Evolutionary conservation across 208 protist species (phyloP), one percentile per base, ranked within the genome.

Genomic region (Crithidia thermophila): DNA sequence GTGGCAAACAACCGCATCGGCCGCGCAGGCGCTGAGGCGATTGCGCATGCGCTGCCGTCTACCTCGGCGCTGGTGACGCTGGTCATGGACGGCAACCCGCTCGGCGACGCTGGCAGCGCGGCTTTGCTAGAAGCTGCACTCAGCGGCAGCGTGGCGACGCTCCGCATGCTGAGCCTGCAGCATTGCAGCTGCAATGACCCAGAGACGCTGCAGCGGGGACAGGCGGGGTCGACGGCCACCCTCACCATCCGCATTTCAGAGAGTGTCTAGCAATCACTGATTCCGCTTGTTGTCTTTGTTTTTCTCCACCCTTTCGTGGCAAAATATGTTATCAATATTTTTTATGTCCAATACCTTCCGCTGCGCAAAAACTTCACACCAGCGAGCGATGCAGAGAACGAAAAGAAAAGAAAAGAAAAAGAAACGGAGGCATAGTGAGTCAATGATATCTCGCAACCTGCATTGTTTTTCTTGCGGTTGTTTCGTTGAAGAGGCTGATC

Each of bases 1-100:
- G 81, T 97, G 36, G 88, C 93, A 23, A 89, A 97, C 75, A 97
- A 97, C 63, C 79, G 82, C 61, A 95, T 97, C 67, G 76, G 67
- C 51, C 73, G 79, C 18, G 55, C 63, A 28, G 93, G 93, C 11
- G 90, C 84, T 0, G 87, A 93, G 55, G 65, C 76, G 18, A 89
- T 97, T 34, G 90, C 89, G 39, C 82, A 87, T 31, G 91, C 79
- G 7, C 64, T 97, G n/a, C 60, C 67, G n/a, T 66, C 68, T 3
- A 88, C 85, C 31, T 89, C 87, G n/a, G 80, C 93, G 25, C 68
- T 97, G 9, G 73, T 69, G 23, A 74, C 77, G 5, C 77, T 97
- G 6, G 66, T 93, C 50, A 77, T 97, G 50, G 88, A 94, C 57
- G 88, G 88, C 36, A 97, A 97, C 56, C 81, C 85, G 14, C 78